phyloP scores from a whole-genome alignment of 345 rosid species.

The Arabidopsis thaliana region TAIR10.1 NC_003070.9:9712501-9713000 shows the following conservation, averaged over 20 bases:
- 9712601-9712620: constrained; percentile 21
- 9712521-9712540: constrained; percentile 16
- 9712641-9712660: constrained; percentile 15
- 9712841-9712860: constrained; percentile 3
- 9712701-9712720: constrained; percentile 1
- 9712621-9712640: constrained; percentile 5
- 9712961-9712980: constrained; percentile 80
- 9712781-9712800: constrained; percentile 14
- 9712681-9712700: constrained; percentile 11
- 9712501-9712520: constrained; percentile 38
- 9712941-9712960: constrained; percentile 79
- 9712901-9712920: background rate
- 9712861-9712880: constrained; percentile 2
- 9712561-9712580: constrained; percentile 8
- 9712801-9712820: background rate
- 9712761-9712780: constrained; percentile 23
- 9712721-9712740: background rate
- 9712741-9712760: constrained; percentile 13
- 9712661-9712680: constrained; percentile 5
- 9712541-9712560: constrained; percentile 19
- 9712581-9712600: constrained; percentile 12
- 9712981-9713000: constrained; percentile 75
- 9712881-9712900: constrained; percentile 1
- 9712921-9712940: constrained; percentile 12
- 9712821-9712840: constrained; percentile 20